These are phyloP conservation scores for Penicillium diatomitis DNA, from an alignment of 495 filamentous ascomycete genomes.

Conservation along the genomic window DNA sequence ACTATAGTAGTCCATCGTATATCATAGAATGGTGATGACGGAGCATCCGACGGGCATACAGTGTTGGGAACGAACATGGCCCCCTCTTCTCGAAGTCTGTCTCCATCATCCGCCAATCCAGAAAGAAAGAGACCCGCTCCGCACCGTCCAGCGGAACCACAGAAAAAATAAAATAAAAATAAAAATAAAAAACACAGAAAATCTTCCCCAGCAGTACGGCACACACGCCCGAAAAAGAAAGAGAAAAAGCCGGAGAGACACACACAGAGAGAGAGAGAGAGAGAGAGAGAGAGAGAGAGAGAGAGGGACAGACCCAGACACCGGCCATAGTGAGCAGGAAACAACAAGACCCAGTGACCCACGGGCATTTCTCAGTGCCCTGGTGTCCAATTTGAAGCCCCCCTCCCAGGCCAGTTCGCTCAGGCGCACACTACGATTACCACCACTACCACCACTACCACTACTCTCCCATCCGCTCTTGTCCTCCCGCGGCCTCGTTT, in stretches of 20 bases:
- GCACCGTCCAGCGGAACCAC: conserved; percentile 4
- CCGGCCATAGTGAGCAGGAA: too few species aligned
- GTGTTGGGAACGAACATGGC: neutral
- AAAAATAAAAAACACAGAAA: too few species aligned
- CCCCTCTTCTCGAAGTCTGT: neutral
- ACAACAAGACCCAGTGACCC: conserved; percentile 4
- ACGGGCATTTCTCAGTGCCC: conserved; percentile 9
- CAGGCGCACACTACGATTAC: too few species aligned
- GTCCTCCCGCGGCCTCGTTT: conserved; percentile 3
- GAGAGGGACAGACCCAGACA: too few species aligned
- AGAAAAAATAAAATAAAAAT: neutral
- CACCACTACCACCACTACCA: too few species aligned
- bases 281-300: too few species aligned
- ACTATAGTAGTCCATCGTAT: too few species aligned
- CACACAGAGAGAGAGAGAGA: too few species aligned
- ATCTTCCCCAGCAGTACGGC: neutral
- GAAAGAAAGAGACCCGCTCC: conserved; percentile 7
- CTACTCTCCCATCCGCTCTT: neutral
- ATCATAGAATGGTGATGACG: too few species aligned
- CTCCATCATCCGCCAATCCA: neutral
- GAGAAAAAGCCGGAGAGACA: too few species aligned
- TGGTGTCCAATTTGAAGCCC: neutral
- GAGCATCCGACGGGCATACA: too few species aligned
- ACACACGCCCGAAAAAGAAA: conserved; percentile 2
- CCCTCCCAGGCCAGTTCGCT: neutral